Evolutionary conservation across 2,329 filamentous ascomycete species (phyloP), one percentile per base, ranked within the genome.

Genomic region (Phialemonium atrogriseum): DNA sequence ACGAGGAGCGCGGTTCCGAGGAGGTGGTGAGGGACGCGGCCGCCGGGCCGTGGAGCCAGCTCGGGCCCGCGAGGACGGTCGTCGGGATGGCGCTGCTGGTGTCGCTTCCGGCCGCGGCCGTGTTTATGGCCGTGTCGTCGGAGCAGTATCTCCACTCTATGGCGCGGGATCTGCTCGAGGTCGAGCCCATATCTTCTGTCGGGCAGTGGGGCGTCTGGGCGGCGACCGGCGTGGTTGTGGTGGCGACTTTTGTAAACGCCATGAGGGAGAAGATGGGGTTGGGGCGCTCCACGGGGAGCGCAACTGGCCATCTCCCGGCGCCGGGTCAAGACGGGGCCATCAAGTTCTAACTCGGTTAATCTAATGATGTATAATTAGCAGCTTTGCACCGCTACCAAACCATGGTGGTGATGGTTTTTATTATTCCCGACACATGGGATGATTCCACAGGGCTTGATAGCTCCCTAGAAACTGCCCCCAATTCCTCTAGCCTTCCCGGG

Each of bases 131-230:
- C 21, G 27, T 30, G 16, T 20, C 21, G 5, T 33, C 34, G 10
- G 37, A 40, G 26, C 32, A 29, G n/a, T 35, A 29, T 27, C 19
- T 38, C 14, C 28, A 24, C 24, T 20, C n/a, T 22, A 36, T 37
- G 22, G 17, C 28, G 14, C 20, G 27, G 15, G 32, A 28, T 20
- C 3, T 28, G 19, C 27, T 18, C 19, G 19, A 17, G 5, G 17
- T 22, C 10, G 37, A 40, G 24, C 21, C 21, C n/a, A 35, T 33
- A 24, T 17, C 8, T n/a, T 40, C 37, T 14, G 34, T 39, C 10
- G 37, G 37, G 8, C 37, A 39, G 30, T 39, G 37, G 37, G 37
- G 32, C 10, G 31, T 37, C n/a, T 39, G 37, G 37, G 37, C 34
- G 7, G 32, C 34, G 2, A 36, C 37, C 12, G 37, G 27, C 16